phyloP scores from a whole-genome alignment of 2,329 filamentous ascomycete species.

The Venturiaceae sp. region DNA sequence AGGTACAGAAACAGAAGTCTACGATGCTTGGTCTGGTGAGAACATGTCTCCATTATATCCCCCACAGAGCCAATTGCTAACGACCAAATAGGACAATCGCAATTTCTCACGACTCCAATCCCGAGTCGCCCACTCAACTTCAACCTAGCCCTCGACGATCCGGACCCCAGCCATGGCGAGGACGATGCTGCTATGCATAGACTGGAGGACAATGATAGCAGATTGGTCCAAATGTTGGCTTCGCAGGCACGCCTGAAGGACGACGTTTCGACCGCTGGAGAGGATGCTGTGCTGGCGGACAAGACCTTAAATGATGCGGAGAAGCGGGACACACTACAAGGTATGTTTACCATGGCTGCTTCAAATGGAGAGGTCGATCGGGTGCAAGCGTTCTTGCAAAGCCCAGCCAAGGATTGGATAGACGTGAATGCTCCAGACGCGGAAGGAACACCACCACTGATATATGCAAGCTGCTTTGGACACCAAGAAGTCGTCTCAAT shows the following conservation, averaged over 20 bases:
- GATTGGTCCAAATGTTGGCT: slow-evolving; percentile 91
- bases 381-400: slow-evolving; percentile 64
- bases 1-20: slow-evolving; percentile 84
- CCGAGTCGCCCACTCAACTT: slow-evolving; percentile 78
- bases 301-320: slow-evolving; percentile 64
- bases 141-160: slow-evolving; percentile 61
- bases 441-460: slow-evolving; percentile 90
- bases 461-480: slow-evolving; percentile 97
- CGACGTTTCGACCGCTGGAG: slow-evolving; percentile 48
- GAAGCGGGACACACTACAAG: slow-evolving; percentile 75
- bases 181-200: slow-evolving; percentile 42
- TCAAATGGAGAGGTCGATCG: slow-evolving; percentile 89
- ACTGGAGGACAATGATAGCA: slow-evolving; percentile 69
- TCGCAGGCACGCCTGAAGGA: slow-evolving; percentile 82
- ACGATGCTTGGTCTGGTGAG: slow-evolving; percentile 95
- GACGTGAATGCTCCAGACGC: slow-evolving; percentile 84
- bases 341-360: slow-evolving; percentile 84
- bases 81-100: slow-evolving; percentile 65
- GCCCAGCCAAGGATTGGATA: slow-evolving; percentile 64
- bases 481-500: slow-evolving; percentile 82
- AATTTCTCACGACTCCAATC: slow-evolving; percentile 82
- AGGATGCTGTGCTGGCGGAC: slow-evolving; percentile 66
- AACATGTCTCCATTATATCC: slow-evolving; percentile 11
- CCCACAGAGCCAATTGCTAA: slow-evolving; percentile 6
- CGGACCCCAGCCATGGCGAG: neutral